These are phyloP conservation scores for Phytophthora europaea DNA, from an alignment of 352 stramenopile species.

Conservation along the genomic window DNA sequence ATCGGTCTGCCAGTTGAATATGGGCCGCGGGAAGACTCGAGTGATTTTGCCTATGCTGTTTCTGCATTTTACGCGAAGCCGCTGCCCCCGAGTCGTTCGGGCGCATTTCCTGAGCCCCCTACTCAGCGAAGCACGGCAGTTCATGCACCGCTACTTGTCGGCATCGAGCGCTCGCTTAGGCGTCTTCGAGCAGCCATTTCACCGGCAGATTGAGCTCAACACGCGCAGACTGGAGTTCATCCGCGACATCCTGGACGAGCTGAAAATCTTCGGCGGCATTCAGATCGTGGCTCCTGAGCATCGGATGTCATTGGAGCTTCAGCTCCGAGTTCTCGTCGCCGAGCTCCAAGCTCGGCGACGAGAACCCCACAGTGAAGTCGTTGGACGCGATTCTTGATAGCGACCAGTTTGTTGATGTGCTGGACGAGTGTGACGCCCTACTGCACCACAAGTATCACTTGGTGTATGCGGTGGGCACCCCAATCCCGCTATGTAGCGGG, in stretches of 20 bases:
- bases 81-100: constrained; percentile 45
- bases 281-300: constrained; percentile 89
- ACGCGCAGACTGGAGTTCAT: constrained; percentile 39
- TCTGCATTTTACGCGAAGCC: constrained; percentile 59
- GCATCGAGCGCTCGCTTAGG: constrained; percentile 49
- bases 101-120: constrained; percentile 71
- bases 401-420: constrained; percentile 76
- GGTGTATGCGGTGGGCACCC: constrained; percentile 83
- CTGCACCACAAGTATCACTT: constrained; percentile 91
- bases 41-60: constrained; percentile 93
- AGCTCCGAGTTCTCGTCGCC: too few species aligned
- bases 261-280: constrained; percentile 51
- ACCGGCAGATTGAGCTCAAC: constrained; percentile 62
- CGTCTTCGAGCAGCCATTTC: constrained; percentile 77
- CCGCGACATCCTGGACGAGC: constrained; percentile 44
- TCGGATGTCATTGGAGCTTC: constrained; percentile 90
- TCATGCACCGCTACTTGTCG: constrained; percentile 69
- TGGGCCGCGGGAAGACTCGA: constrained; percentile 90
- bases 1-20: constrained; percentile 89
- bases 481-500: constrained; percentile 56
- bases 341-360: constrained; percentile 28
- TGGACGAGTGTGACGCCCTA: constrained; percentile 91
- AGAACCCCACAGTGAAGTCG: constrained; percentile 1
- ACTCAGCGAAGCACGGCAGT: constrained; percentile 72
- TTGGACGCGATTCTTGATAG: constrained; percentile 60